These are phyloP conservation scores for Trichosporon coremiiforme DNA, from an alignment of 1,284 basidiomycete species.

Conservation along the genomic window DNA sequence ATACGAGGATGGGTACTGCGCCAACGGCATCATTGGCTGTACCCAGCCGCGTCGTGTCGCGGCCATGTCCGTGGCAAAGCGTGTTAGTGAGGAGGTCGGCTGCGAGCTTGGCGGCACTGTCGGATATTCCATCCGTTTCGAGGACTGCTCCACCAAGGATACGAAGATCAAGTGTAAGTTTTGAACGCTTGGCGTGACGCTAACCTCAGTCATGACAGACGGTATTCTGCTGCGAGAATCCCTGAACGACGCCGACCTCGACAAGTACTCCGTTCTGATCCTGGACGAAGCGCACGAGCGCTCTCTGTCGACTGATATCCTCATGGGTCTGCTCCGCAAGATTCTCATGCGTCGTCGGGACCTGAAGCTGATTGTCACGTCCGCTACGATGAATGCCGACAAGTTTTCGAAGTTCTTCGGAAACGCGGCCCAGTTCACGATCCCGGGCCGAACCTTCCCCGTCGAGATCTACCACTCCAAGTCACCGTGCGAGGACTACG, in stretches of 20 bases:
- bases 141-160: constrained; percentile 88
- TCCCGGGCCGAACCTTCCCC: constrained; percentile 97
- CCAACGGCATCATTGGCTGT: constrained; percentile 85
- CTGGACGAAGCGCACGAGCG: constrained; percentile 97
- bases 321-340: constrained; percentile 93
- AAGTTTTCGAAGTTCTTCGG: constrained; percentile 98
- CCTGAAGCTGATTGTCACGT: constrained; percentile 94
- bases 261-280: constrained; percentile 92
- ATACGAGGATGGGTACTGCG: constrained; percentile 93
- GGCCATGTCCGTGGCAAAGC: constrained; percentile 98
- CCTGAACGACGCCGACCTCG: constrained; percentile 91
- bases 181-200: background rate
- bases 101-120: constrained; percentile 85
- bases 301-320: constrained; percentile 90
- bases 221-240: constrained; percentile 95
- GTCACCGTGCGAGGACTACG: constrained; percentile 98
- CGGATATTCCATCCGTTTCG: constrained; percentile 96
- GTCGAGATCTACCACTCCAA: constrained; percentile 96
- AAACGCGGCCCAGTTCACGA: constrained; percentile 91
- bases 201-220: constrained; percentile 85
- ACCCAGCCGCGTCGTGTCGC: constrained; percentile 97
- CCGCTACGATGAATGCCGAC: constrained; percentile 98
- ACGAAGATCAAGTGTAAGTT: constrained; percentile 90
- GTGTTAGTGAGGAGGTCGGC: constrained; percentile 90
- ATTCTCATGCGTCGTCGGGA: constrained; percentile 88